A percentile compares a stretch with the other conserved stretches of the same genome.
phyloP scores from a whole-genome alignment of 2,329 filamentous ascomycete genomes.

The Diaporthe vexans region DNA sequence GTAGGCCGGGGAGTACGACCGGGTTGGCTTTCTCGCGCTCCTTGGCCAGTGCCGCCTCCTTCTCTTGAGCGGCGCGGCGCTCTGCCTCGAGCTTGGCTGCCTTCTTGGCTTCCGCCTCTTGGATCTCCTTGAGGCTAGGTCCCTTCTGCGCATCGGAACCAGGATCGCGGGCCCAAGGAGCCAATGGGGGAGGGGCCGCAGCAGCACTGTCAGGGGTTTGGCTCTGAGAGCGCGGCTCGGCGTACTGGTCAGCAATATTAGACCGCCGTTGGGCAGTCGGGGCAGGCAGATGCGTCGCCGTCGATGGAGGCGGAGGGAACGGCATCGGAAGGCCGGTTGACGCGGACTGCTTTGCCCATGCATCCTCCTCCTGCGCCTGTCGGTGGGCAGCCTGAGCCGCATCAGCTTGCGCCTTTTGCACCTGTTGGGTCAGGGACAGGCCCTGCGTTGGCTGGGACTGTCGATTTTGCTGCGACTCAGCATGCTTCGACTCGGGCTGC shows the following conservation, averaged over 20 bases:
- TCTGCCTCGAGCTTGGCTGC: constrained; percentile 89
- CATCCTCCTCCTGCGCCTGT: constrained; percentile 61
- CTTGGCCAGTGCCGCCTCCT: constrained; percentile 74
- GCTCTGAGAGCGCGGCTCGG: constrained; percentile 75
- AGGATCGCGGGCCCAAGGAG: constrained; percentile 94
- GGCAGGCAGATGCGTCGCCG: constrained; percentile 86
- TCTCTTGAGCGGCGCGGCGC: constrained; percentile 82
- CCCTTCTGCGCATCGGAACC: constrained; percentile 80
- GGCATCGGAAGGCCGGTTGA: constrained; percentile 80
- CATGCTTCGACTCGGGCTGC: constrained; percentile 39
- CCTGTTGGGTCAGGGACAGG: constrained; percentile 85
- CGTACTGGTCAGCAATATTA: constrained; percentile 82
- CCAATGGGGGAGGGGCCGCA: constrained; percentile 76
- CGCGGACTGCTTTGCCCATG: constrained; percentile 70
- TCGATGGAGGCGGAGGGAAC: constrained; percentile 78
- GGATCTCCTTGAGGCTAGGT: constrained; percentile 95
- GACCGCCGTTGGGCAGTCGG: constrained; percentile 89
- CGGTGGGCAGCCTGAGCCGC: constrained; percentile 59
- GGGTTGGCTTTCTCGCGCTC: constrained; percentile 72
- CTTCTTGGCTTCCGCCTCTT: constrained; percentile 94
- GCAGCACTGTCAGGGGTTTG: constrained; percentile 76
- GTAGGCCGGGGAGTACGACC: constrained; percentile 81
- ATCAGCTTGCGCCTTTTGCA: constrained; percentile 78
- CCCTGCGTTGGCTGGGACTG: constrained; percentile 55
- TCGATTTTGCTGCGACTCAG: constrained; percentile 44